A percentile compares a stretch with the other conserved stretches of the same genome.
These are phyloP conservation scores for Amanita muscaria DNA, from an alignment of 768 basidiomycete genomes.

Conservation along the genomic window DNA sequence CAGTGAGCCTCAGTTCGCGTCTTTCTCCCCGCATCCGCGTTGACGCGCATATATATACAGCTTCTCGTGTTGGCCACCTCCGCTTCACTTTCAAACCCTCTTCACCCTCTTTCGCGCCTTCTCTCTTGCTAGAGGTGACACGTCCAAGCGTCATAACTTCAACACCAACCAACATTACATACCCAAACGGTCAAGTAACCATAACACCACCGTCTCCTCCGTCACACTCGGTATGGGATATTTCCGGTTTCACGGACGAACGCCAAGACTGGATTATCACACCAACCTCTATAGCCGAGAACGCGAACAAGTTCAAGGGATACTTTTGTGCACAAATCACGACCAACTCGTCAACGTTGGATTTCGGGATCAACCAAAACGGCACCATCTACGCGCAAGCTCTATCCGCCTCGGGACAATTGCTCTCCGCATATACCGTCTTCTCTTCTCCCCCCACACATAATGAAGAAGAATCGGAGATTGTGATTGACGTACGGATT, in stretches of 20 bases:
- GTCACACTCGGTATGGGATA: constrained; percentile 28
- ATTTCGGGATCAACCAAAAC: constrained; percentile 41
- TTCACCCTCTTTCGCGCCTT: constrained; percentile 29
- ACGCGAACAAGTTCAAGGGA: constrained; percentile 36
- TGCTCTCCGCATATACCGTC: constrained; percentile 42
- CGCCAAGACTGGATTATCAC: constrained; percentile 65
- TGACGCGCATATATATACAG: constrained; percentile 22
- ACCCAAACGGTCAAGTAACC: constrained; percentile 41
- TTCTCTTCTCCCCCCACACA: constrained; percentile 27
- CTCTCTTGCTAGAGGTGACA: constrained; percentile 60
- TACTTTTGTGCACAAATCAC: constrained; percentile 55
- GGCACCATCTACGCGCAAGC: constrained; percentile 25
- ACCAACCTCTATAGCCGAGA: constrained; percentile 34
- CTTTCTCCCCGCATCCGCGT: background rate
- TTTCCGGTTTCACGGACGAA: constrained; percentile 58
- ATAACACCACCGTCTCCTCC: constrained; percentile 27
- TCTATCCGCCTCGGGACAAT: constrained; percentile 28
- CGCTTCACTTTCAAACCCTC: constrained; percentile 51
- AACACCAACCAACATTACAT: constrained; percentile 37
- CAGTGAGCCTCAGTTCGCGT: constrained; percentile 31
- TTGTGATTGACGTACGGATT: constrained; percentile 43
- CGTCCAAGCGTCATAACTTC: constrained; percentile 54
- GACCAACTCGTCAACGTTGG: constrained; percentile 21
- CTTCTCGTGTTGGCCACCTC: constrained; percentile 68
- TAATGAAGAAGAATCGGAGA: background rate